These are phyloP conservation scores for Hamamelis virginiana DNA, from an alignment of 164 flowering plant species.

Conservation along the genomic window DNA sequence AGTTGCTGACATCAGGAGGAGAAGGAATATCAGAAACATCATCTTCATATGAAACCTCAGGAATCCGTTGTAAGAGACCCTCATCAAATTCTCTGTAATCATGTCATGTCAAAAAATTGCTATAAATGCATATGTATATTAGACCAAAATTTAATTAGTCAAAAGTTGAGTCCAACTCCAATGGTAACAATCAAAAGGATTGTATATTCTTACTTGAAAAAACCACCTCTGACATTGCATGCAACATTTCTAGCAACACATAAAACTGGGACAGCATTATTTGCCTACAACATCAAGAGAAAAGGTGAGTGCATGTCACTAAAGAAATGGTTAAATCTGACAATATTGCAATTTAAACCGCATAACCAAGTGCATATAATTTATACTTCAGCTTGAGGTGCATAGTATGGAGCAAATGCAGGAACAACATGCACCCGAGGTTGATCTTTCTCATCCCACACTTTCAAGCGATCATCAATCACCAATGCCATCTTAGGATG, in stretches of 20 bases:
- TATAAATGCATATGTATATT: slow-evolving; percentile 1
- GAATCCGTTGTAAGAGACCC: slow-evolving; percentile 61
- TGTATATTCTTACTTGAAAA: slow-evolving; percentile 76
- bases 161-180: not conserved
- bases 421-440: slow-evolving; percentile 98
- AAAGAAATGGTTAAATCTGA: slow-evolving; percentile 3
- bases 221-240: slow-evolving; percentile 97
- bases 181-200: not conserved
- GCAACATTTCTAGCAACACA: slow-evolving; percentile 99
- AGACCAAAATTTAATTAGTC: not conserved
- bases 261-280: slow-evolving; percentile 72
- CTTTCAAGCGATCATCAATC: slow-evolving; percentile 97
- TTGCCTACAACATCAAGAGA: slow-evolving; percentile 55
- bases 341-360: not conserved
- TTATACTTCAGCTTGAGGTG: slow-evolving; percentile 96
- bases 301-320: slow-evolving; percentile 7
- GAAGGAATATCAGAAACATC: slow-evolving; percentile 54
- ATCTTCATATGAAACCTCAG: slow-evolving; percentile 77
- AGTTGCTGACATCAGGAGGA: slow-evolving; percentile 96
- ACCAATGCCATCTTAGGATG: slow-evolving; percentile 99
- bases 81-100: slow-evolving; percentile 90
- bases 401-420: slow-evolving; percentile 97
- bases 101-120: slow-evolving; percentile 11
- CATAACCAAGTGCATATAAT: slow-evolving; percentile 3
- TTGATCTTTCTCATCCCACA: slow-evolving; percentile 99